Evolutionary conservation across 192 early-diverging fungal genomes (phyloP), one percentile per base, ranked within the genome.

Genomic region (Podila epigama): DNA sequence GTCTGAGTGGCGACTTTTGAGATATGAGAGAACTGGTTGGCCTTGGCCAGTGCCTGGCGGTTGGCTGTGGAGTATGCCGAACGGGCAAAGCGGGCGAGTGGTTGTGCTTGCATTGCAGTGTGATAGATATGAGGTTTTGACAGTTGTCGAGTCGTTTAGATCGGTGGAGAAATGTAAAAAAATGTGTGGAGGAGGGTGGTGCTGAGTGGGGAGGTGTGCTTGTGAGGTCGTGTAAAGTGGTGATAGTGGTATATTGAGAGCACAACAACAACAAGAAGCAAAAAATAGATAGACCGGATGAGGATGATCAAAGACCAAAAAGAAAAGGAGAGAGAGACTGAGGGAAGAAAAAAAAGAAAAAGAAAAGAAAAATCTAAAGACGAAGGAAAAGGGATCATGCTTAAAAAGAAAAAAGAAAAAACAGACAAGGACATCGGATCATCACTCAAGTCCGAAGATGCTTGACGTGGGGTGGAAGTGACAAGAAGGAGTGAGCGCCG

Each of bases 81-180:
- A 61, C 72, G 48, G 33, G 72, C 60, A 40, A 75, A 42, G 54
- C 72, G 72, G 25, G 72, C 64, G 35, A 70, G 56, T 20, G 69
- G 33, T 27, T 70, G 69, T 62, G 72, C 29, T 41, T 75, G 72
- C 72, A 75, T 68, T 27, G 15, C 61, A 15, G 20, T n/a, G 9
- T 33, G 4, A 20, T 65, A 22, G 16, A 27, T n/a, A 10, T 25
- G 11, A 3, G 15, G 22, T 53, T 20, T 50, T 29, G 51, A 34
- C 29, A 56, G 51, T 27, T 6, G 35, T 25, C 28, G n/a, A 18
- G 28, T 42, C 41, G 28, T 59, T 28, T 41, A 4, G 52, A 54
- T 54, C 11, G 5, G 52, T 8, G 1, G 25, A 16, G 25, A 15
- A 25, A 29, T 29, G 29, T 31, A 35, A 50, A 37, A 35, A 6